A percentile compares a stretch with the other conserved stretches of the same genome.
phyloP scores from a whole-genome alignment of 495 filamentous ascomycete species.

The Tuber indicum region DNA sequence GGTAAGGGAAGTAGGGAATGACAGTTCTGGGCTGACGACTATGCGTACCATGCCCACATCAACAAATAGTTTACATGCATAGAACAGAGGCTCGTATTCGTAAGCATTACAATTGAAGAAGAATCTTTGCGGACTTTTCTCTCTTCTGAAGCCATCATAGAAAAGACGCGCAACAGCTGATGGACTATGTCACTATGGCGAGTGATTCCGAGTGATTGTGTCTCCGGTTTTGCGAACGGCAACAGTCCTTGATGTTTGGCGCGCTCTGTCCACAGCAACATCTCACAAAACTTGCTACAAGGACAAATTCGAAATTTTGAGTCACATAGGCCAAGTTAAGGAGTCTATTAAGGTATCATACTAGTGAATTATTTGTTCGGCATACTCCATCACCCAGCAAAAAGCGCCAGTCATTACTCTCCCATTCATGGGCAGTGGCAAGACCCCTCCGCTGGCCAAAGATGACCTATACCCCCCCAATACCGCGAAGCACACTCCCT shows the following conservation, averaged over 20 bases:
- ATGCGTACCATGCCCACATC: neutral
- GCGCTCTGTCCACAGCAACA: neutral
- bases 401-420: neutral
- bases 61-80: neutral
- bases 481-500: neutral
- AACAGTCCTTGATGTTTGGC: neutral
- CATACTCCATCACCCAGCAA: neutral
- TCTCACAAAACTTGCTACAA: neutral
- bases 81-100: neutral
- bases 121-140: neutral
- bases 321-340: neutral
- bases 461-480: neutral
- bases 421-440: too few relatives aligned
- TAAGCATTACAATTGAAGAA: neutral
- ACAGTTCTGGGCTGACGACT: neutral
- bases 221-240: neutral
- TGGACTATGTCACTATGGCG: neutral
- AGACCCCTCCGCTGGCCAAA: neutral
- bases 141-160: neutral
- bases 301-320: neutral
- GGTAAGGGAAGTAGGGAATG: neutral
- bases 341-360: neutral
- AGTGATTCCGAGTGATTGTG: neutral
- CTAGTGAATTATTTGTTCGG: neutral
- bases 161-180: neutral